These are phyloP conservation scores for Cucumis melo DNA, from an alignment of 306 rosid species.

Conservation along the genomic window DNA sequence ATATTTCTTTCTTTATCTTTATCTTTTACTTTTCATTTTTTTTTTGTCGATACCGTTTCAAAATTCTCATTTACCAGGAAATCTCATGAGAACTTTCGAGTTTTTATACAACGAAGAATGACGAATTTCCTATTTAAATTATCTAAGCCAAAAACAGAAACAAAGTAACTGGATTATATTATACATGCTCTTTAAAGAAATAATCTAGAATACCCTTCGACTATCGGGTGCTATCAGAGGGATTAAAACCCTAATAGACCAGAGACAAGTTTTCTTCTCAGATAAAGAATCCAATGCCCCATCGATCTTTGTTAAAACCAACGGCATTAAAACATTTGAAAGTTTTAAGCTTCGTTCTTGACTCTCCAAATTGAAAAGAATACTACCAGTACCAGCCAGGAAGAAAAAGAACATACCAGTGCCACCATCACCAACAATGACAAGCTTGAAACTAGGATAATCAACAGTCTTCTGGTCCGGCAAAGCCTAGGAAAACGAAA, in stretches of 20 bases:
- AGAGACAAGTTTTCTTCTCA: no score
- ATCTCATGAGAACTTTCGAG: no score
- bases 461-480: constrained; percentile 4
- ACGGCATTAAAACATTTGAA: background rate
- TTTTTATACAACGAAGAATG: background rate
- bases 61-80: background rate
- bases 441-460: constrained; percentile 71
- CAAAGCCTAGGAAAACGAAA: background rate
- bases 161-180: background rate
- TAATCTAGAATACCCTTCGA: background rate
- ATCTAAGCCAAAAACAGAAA: background rate
- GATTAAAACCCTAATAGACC: background rate
- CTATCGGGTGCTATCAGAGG: background rate
- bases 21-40: background rate
- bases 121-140: background rate
- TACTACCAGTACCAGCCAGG: no score
- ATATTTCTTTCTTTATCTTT: no score
- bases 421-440: constrained; percentile 71
- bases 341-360: background rate
- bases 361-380: background rate
- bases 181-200: background rate
- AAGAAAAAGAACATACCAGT: constrained; percentile 22
- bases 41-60: background rate
- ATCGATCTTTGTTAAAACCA: background rate
- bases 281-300: background rate